Base-by-base conservation (phyloP, 345 rosid species). In the Hirschfeldia incana region DNA sequence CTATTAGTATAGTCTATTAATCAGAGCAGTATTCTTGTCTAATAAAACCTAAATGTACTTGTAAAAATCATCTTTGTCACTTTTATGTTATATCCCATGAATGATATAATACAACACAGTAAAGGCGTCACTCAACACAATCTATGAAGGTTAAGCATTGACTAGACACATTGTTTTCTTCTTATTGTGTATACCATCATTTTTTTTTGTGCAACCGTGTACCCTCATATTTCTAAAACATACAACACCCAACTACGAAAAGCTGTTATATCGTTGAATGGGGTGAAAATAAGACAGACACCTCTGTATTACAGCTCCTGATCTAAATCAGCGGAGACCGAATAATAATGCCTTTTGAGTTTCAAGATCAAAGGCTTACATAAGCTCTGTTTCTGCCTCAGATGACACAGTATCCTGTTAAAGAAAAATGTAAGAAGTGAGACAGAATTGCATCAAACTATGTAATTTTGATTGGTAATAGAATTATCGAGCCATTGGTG, bases 321-420 rank as follows among this genome's bases (percentile, higher is more conserved):
- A 9, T 42, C 13, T 9, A 42, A 42, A 10, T 42, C 4, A 2
- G 12, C 10, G 49, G 49, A 42, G 49, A 42, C 13, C 4, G n/a
- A 42, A 42, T 42, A 42, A 9, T 37, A 8, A 29, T 29, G 49
- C 49, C 49, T 5, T 13, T n/a, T 51, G 57, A 51, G 57, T 51
- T 51, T 51, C 17, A 51, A 51, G 21, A 51, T 51, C 57, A 15
- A n/a, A 51, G 1, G 57, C n/a, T 51, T 51, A 51, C 57, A 1
- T 51, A n/a, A 51, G 57, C 57, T 51, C 21, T 51, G 57, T 51
- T 59, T 73, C 74, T n/a, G 74, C 61, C 39, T 61, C 74, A 46
- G 65, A 68, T 74, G 55, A 79, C 69, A 68, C 78, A 79, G 71
- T 68, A 74, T 36, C 82, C 78, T 79, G 82, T 27, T 15, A 16